Evolutionary conservation across 257 asterid species (phyloP), one percentile per base, ranked within the genome.

Genomic region (Cinchona pubescens): DNA sequence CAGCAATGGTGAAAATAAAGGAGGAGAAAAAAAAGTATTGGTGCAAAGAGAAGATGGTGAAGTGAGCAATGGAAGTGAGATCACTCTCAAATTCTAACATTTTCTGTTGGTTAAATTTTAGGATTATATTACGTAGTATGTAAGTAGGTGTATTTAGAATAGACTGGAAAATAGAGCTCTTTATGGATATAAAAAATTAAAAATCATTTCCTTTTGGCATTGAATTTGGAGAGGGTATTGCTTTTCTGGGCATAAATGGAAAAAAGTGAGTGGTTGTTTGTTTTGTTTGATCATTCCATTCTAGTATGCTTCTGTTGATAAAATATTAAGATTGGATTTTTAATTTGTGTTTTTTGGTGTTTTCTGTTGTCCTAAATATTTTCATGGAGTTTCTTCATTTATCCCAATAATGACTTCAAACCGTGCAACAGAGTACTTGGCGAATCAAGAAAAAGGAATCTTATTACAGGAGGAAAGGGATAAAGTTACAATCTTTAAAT

Each of bases 61-160:
- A 45, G 92, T 87, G 40, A 88, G 92, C 76, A 86, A 88, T 55
- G 88, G 86, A 0, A 88, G 88, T 73, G 92, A 81, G 37, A 84
- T 87, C 42, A 85, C 82, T 74, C 92, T 91, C 43, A 92, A 91
- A 74, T 90, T 90, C 87, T 90, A 49, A 82, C 56, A 11, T 48
- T 59, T 34, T 25, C 60, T 21, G 68, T 56, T 60, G 32, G 45
- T 60, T n/a, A 69, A 69, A 53, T n/a, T 43, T 64, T 71, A 72
- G 68, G 77, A 35, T 40, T 35, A 35, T 71, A 64, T 38, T 59
- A n/a, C n/a, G n/a, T n/a, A n/a, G n/a, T n/a, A n/a, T n/a, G n/a
- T 58, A 30, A 27, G 55, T 7, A 43, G 55, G 46, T 18, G 13
- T 16, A 51, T 32, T 53, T 66, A 38, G 64, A 66, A 40, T 42